Evolutionary conservation across 148 eudicot genomes (phyloP).

Genomic region (Cornus controversa): DNA sequence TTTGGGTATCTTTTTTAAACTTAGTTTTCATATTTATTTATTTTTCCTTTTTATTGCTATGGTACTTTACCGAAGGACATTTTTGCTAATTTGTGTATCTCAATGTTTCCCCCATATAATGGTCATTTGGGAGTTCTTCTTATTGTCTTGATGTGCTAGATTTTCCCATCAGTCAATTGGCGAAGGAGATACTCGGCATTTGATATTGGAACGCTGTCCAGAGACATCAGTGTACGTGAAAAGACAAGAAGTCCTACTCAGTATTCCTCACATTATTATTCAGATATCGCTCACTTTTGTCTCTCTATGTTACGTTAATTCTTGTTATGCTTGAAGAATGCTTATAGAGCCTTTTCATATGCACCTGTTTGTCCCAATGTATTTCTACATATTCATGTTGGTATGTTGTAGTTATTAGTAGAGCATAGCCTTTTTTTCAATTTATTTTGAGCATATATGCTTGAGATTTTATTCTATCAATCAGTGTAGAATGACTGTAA

Average conservation of each 20-base stretch:
- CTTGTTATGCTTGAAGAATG: background rate
- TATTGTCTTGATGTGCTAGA: slow-evolving; percentile 35
- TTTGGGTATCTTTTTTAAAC: slow-evolving; percentile 58
- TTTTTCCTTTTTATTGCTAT: background rate
- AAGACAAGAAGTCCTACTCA: background rate
- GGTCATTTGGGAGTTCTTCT: background rate
- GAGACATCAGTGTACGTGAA: slow-evolving; percentile 89
- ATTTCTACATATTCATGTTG: background rate
- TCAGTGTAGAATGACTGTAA: no score
- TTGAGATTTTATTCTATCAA: no score
- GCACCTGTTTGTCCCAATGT: background rate
- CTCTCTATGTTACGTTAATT: background rate
- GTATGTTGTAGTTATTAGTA: background rate
- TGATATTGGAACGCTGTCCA: slow-evolving; percentile 71
- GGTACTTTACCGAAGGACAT: slow-evolving; percentile 1
- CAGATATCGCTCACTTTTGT: background rate
- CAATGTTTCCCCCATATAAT: background rate
- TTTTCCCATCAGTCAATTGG: slow-evolving; percentile 91
- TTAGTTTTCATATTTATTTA: background rate
- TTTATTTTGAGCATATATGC: background rate
- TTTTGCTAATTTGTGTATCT: background rate
- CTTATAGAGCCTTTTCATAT: background rate
- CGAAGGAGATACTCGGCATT: slow-evolving; percentile 84
- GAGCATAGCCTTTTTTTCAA: background rate
- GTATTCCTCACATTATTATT: background rate